Evolutionary conservation across 2,329 filamentous ascomycete species (phyloP), one percentile per base, ranked within the genome.

Genomic region (Exophiala spinifera): DNA sequence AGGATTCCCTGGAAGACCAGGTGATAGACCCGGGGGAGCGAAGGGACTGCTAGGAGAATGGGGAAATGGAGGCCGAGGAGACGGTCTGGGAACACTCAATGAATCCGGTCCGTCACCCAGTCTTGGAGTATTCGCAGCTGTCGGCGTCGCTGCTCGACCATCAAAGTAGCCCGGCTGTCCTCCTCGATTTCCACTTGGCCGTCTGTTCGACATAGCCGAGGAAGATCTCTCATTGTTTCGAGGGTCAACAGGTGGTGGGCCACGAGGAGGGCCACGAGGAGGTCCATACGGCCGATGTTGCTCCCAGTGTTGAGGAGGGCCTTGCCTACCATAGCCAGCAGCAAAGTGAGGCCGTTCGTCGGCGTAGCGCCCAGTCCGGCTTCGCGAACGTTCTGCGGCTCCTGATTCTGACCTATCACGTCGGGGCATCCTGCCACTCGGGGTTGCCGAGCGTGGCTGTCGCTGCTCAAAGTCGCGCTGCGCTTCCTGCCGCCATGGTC

Each of bases 321-420:
- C 55, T 23, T 43, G 44, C 40, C 45, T 52, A 31, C 44, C 34
- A 49, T 56, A 45, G 25, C 49, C 53, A 11, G 40, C 33, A 39
- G 47, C 50, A 17, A 50, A 46, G 52, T 56, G 53, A 34, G 52
- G 56, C 14, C 55, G 55, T 60, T 83, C 80, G 49, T 83, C 79
- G 25, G 76, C 76, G 54, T 76, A 73, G 42, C 68, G 70, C 21
- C 75, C 70, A 40, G 72, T 70, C 39, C 78, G 76, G 64, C 80
- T 83, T 58, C 77, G 76, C 6, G 80, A 82, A 23, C 80, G 76
- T 23, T 74, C 75, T 48, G 75, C 76, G 2, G 76, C 71, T 50
- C 78, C 76, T 5, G 82, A 84, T 58, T 74, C 77, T 4, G 81
- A 82, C 46, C 81, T 77, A 56, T 80, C 76, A 47, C 80, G 72